Evolutionary conservation across 805 yeast species (phyloP), one percentile per base, ranked within the genome.

Genomic region (Wickerhamomyces subpelliculosus): DNA sequence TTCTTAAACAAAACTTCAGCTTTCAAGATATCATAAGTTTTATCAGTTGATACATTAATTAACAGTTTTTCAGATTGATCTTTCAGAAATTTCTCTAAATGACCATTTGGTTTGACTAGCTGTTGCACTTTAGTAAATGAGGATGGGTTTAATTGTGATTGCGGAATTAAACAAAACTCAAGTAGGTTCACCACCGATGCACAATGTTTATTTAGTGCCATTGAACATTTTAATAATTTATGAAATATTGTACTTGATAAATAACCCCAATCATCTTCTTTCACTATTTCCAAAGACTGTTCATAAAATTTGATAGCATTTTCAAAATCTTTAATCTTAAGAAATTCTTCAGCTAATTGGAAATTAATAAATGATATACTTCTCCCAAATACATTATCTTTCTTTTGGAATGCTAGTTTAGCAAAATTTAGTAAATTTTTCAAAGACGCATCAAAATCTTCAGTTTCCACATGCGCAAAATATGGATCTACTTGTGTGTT

Each of bases 341-440:
- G 65, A 43, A 66, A 62, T 38, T 65, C 70, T 34, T 77, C 78
- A 1, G 73, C 87, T 8, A 79, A 52, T 44, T 71, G 66, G 57
- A 67, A 73, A 46, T 67, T 64, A 12, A 73, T 54, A 47, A 62
- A 72, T 0, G 68, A 57, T 23, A 68, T 63, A 4, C 67, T 42
- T 42, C 78, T 55, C 24, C 49, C 55, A 46, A 68, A 60, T 1
- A 58, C 34, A 27, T 54, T 48, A 35, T 58, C 61, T 5, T 62
- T 57, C 39, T 58, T 58, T 31, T 61, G 58, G 39, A 66, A 67
- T 8, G 61, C 52, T 32, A 62, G 54, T 17, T 67, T 48, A 4
- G 69, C 49, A 26, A 58, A 61, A n/a, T 59, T 60, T n/a, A 64
- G 49, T 11, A 67, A 47, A 33, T 48, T 52, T 4, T 60, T 46